A percentile compares a stretch with the other conserved stretches of the same genome.
phyloP scores from a whole-genome alignment of 2,329 filamentous ascomycete species.

The Venturia asperata region DNA sequence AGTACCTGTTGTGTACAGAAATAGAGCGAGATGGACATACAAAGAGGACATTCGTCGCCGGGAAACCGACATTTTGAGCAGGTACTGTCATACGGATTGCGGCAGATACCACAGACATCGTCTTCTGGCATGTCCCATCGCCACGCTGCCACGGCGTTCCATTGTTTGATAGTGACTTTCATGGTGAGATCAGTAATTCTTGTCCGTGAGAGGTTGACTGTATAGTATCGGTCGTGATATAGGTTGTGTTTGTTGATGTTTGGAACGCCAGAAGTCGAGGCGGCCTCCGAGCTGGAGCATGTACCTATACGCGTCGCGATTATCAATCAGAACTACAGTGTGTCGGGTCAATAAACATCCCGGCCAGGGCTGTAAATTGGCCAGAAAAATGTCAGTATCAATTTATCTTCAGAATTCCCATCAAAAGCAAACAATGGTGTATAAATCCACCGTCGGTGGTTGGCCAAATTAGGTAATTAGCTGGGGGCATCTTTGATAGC shows the following conservation, averaged over 20 bases:
- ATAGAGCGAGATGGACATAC: conserved; percentile 45
- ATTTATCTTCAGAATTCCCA: background rate
- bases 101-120: conserved; percentile 97
- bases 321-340: too few species aligned
- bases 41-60: conserved; percentile 86
- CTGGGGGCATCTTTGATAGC: background rate
- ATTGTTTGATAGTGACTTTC: conserved; percentile 92
- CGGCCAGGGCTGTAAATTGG: too few species aligned
- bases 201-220: conserved; percentile 15
- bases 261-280: conserved; percentile 13
- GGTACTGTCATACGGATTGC: conserved; percentile 94
- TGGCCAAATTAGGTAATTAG: background rate
- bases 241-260: conserved; percentile 19
- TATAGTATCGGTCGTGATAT: conserved; percentile 16
- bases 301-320: background rate
- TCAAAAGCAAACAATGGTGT: background rate
- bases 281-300: background rate
- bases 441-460: background rate
- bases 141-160: conserved; percentile 94
- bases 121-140: conserved; percentile 96
- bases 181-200: conserved; percentile 44
- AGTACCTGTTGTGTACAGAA: conserved; percentile 6
- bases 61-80: conserved; percentile 98
- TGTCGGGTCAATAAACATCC: too few species aligned
- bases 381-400: too few species aligned